These are phyloP conservation scores for Picochlorum sp. DNA, from an alignment of 139 green algal species.

Conservation along the genomic window DNA sequence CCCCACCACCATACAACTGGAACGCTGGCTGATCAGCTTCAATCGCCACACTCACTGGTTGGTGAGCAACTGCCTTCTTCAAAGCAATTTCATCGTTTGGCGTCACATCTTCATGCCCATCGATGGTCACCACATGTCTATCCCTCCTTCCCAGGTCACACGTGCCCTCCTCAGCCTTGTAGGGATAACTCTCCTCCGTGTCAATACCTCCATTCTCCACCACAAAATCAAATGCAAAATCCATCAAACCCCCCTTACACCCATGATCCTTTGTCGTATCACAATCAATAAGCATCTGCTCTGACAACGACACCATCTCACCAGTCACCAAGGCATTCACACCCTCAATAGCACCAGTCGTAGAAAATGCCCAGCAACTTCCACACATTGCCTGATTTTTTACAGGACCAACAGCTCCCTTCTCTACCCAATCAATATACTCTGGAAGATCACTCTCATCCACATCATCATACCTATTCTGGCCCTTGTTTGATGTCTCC, in stretches of 20 bases:
- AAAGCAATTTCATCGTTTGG: conserved; percentile 60
- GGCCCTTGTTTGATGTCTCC: conserved; percentile 6
- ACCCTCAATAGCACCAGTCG: conserved; percentile 86
- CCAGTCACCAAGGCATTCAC: conserved; percentile 76
- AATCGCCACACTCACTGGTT: conserved; percentile 92
- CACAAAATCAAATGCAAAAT: conserved; percentile 87
- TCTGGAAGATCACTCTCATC: conserved; percentile 36
- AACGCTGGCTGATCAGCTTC: conserved; percentile 74
- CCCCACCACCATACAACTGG: conserved; percentile 83
- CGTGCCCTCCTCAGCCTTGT: conserved; percentile 35
- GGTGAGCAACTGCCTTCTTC: conserved; percentile 60
- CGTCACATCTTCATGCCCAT: conserved; percentile 85
- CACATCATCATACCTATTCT: conserved; percentile 41
- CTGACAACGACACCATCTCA: conserved; percentile 70
- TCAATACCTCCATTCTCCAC: conserved; percentile 81
- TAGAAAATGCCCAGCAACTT: conserved; percentile 93
- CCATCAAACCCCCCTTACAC: conserved; percentile 90
- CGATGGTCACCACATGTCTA: conserved; percentile 72
- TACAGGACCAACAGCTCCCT: conserved; percentile 73
- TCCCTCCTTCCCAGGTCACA: conserved; percentile 51
- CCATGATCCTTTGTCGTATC: conserved; percentile 57
- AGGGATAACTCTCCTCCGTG: conserved; percentile 79
- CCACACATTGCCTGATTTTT: conserved; percentile 96
- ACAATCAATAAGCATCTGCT: conserved; percentile 91
- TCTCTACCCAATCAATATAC: conserved; percentile 70